Conservation (phyloP, 2,329 filamentous ascomycete genomes). For the Xylariaceae sp. region DNA sequence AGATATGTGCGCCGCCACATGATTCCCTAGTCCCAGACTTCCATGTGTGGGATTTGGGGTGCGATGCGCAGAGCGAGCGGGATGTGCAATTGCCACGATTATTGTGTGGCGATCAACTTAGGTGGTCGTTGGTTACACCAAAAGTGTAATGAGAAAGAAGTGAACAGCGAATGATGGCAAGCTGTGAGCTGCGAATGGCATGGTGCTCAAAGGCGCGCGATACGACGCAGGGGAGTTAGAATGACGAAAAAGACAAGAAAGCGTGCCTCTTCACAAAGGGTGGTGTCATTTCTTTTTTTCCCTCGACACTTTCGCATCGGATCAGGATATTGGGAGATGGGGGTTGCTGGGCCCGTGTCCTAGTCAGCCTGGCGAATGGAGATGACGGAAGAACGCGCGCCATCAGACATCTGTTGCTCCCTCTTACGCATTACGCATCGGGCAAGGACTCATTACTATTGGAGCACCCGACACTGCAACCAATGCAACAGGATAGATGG, state of each 20-base stretch:
- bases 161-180: conserved; percentile 3
- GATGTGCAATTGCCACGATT: no score
- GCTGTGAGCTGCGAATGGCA: conserved; percentile 4
- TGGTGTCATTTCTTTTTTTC: background rate
- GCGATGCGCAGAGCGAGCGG: conserved; percentile 10
- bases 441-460: no score
- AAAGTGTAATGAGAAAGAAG: conserved; percentile 6
- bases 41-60: conserved; percentile 11
- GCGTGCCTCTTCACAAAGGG: background rate
- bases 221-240: background rate
- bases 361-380: conserved; percentile 5
- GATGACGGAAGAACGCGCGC: conserved; percentile 1
- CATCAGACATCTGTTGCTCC: background rate
- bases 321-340: background rate
- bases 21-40: conserved; percentile 21
- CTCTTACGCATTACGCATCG: no score
- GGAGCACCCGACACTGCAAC: no score
- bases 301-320: conserved; percentile 14
- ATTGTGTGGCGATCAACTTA: background rate
- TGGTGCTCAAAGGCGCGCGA: conserved; percentile 1
- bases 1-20: conserved; percentile 96
- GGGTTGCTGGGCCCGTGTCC: conserved; percentile 5
- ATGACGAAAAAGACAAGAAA: background rate
- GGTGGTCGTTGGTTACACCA: conserved; percentile 5
- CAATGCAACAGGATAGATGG: no score